These are phyloP conservation scores for Pholiota molesta DNA, from an alignment of 768 basidiomycete genomes.

Conservation along the genomic window DNA sequence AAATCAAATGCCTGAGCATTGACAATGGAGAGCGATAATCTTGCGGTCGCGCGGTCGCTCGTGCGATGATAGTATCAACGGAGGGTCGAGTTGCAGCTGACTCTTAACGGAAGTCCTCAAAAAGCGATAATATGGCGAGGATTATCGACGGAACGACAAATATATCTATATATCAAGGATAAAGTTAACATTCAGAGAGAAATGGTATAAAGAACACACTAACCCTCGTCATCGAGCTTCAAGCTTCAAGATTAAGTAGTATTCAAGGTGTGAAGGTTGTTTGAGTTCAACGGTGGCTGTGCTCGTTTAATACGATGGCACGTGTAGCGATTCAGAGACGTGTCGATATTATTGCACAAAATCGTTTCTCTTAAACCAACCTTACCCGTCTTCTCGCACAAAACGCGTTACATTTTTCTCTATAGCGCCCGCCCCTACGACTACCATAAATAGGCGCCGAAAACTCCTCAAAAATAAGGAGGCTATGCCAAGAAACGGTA, in stretches of 20 bases:
- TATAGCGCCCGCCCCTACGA: background rate
- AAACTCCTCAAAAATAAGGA: background rate
- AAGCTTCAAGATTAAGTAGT: too few species aligned
- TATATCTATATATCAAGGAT: too few species aligned
- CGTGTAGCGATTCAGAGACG: slow-evolving; percentile 5
- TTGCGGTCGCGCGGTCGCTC: background rate
- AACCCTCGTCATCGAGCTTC: too few species aligned
- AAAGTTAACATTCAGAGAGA: too few species aligned
- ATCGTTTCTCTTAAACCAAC: background rate
- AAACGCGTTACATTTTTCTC: background rate
- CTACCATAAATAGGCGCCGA: background rate
- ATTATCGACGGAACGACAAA: background rate
- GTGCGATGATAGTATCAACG: background rate
- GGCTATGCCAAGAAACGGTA: slow-evolving; percentile 21
- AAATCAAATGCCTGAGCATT: background rate
- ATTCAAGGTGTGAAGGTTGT: background rate
- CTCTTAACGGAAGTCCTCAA: background rate
- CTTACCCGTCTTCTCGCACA: background rate
- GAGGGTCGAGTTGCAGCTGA: background rate
- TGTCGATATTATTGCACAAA: background rate
- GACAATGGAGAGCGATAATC: background rate
- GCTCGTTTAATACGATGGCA: background rate
- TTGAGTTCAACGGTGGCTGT: background rate
- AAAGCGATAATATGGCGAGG: background rate
- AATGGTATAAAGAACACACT: too few species aligned